A percentile compares a stretch with the other conserved stretches of the same genome.
phyloP scores from a whole-genome alignment of 306 rosid species.

The Fagus crenata region DNA sequence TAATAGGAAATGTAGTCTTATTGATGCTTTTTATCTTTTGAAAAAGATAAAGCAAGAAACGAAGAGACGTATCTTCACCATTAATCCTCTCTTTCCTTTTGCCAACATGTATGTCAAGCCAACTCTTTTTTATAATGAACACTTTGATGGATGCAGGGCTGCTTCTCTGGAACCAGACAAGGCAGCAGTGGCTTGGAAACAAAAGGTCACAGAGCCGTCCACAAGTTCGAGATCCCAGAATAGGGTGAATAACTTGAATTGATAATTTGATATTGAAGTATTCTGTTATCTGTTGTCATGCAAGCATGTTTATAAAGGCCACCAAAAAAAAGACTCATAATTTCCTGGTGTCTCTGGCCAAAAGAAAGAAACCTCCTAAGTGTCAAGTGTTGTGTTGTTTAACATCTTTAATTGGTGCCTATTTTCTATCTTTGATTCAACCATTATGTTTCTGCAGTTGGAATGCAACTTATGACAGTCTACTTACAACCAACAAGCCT shows the following conservation, averaged over 20 bases:
- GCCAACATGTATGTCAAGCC: slow-evolving; percentile 14
- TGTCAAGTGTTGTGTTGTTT: not conserved
- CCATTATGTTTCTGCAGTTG: slow-evolving; percentile 48
- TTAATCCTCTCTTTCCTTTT: slow-evolving; percentile 3
- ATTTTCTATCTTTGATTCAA: slow-evolving; percentile 4
- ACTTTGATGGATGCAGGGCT: slow-evolving; percentile 57
- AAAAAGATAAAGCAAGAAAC: not conserved
- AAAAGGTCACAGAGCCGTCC: slow-evolving; percentile 33
- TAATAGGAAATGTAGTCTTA: not conserved
- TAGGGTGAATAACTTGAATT: slow-evolving; percentile 50
- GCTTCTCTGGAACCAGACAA: slow-evolving; percentile 70
- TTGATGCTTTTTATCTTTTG: slow-evolving; percentile 2
- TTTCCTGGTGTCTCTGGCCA: too few species aligned
- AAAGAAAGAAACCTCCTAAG: too few species aligned
- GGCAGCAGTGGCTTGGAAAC: slow-evolving; percentile 75
- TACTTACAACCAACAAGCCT: slow-evolving; percentile 63
- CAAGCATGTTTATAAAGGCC: not conserved
- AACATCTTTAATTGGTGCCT: not conserved
- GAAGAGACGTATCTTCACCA: slow-evolving; percentile 5
- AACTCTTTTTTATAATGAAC: slow-evolving; percentile 5
- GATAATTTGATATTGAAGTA: not conserved
- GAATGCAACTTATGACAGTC: slow-evolving; percentile 68
- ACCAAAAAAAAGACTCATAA: too few species aligned
- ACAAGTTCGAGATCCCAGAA: slow-evolving; percentile 55
- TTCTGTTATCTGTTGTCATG: not conserved